These are phyloP conservation scores for Brassica cretica DNA, from an alignment of 345 rosid genomes.

Conservation along the genomic window DNA sequence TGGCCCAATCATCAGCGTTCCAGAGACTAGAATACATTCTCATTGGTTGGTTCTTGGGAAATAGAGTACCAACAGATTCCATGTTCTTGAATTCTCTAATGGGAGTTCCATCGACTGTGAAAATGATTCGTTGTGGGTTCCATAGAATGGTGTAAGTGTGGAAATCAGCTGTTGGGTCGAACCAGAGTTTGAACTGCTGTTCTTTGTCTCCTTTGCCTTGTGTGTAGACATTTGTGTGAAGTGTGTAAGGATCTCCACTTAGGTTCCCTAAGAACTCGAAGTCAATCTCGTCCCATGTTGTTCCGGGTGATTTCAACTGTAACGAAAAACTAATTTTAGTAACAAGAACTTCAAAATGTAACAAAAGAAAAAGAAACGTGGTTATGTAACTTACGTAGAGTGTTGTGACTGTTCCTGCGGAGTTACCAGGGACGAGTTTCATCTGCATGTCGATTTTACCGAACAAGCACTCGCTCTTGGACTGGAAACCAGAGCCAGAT, in stretches of 20 bases:
- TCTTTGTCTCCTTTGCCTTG: constrained; percentile 66
- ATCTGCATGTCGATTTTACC: constrained; percentile 59
- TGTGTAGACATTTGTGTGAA: constrained; percentile 60
- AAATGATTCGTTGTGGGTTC: constrained; percentile 61
- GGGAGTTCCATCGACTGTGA: constrained; percentile 58
- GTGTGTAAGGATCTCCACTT: constrained; percentile 67
- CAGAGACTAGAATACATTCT: constrained; percentile 62
- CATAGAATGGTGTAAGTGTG: constrained; percentile 62
- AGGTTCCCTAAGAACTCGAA: constrained; percentile 63
- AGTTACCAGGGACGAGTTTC: constrained; percentile 62
- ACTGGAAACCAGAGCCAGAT: constrained; percentile 43
- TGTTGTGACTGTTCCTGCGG: constrained; percentile 63
- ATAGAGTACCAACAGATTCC: constrained; percentile 50
- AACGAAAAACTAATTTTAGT: neutral
- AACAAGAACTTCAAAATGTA: neutral
- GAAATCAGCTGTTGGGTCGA: constrained; percentile 59
- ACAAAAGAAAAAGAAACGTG: neutral
- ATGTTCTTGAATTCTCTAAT: constrained; percentile 65
- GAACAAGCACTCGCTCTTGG: constrained; percentile 41
- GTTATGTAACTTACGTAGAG: constrained; percentile 46
- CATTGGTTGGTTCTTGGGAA: constrained; percentile 56
- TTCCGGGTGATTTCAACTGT: constrained; percentile 61
- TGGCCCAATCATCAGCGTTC: constrained; percentile 70
- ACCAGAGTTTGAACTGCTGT: constrained; percentile 70
- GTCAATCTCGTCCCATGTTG: constrained; percentile 73